Conservation (phyloP, 257 asterid genomes). For the Capsicum chinense region DNA sequence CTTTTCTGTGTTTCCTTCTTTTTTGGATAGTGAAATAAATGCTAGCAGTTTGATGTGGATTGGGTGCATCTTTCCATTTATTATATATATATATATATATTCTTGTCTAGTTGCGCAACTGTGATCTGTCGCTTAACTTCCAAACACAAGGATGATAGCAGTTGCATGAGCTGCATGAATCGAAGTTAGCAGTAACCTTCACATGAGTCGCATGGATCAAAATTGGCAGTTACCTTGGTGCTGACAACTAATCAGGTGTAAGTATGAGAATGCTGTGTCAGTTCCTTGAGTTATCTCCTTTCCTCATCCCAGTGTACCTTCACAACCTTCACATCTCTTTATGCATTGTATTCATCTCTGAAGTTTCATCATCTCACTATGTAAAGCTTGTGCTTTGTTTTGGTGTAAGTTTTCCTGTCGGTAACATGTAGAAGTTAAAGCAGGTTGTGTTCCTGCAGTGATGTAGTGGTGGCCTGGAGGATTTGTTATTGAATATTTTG, state of each 20-base stretch:
- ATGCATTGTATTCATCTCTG: not conserved
- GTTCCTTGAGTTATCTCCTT: not conserved
- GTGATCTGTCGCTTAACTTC: not conserved
- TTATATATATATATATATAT: not conserved
- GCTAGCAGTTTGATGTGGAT: not conserved
- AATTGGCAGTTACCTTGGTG: conserved; percentile 14
- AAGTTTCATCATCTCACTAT: not conserved
- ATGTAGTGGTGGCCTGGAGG: not conserved
- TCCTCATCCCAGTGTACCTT: not conserved
- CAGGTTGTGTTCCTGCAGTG: not conserved
- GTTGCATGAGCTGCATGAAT: not conserved
- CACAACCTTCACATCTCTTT: not conserved
- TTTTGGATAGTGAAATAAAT: not conserved
- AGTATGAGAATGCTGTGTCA: not conserved
- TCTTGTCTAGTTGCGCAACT: not conserved
- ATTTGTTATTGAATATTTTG: conserved; percentile 1
- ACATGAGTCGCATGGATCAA: conserved; percentile 17
- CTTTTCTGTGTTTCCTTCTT: not conserved
- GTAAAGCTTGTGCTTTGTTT: not conserved
- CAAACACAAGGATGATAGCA: not conserved
- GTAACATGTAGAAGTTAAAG: not conserved
- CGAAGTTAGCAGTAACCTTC: not conserved
- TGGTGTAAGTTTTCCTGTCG: not conserved
- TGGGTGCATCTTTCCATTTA: not conserved
- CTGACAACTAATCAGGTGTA: not conserved